Evolutionary conservation across 352 stramenopile genomes (phyloP), one percentile per base, ranked within the genome.

Genomic region (Pythium pectinolyticum): DNA sequence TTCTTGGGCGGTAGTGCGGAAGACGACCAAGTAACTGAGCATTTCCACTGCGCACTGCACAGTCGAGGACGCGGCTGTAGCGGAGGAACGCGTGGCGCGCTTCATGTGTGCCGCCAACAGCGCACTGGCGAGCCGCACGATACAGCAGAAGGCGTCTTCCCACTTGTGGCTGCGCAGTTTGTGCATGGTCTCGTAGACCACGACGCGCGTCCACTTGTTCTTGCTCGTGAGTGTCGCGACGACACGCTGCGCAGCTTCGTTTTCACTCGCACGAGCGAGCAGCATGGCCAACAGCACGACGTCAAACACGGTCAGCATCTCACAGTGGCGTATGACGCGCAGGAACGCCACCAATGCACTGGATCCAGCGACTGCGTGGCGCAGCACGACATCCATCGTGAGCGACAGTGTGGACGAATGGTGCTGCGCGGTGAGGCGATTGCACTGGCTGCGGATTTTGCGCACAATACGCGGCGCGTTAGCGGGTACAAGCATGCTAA

Each of bases 301-400:
- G 47, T 93, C 84, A 40, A 93, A 93, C 11, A 58, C 57, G 1
- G 72, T 79, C 47, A 90, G 46, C 2, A 52, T 14, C 5, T 91
- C 82, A 7, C 67, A 59, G 20, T 78, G 71, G 25, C 80, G 67
- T 24, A 90, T 76, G 1, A 75, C 27, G 10, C 69, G 66, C 17
- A 90, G 56, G 15, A 91, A 70, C 0, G 77, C 73, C 5, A 67
- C 80, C 8, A 93, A 50, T 0, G 69, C 71, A 12, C 70, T 56
- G 0, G 84, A 93, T 15, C 78, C 78, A 3, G 61, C 74, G 27
- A 75, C 85, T 5, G 77, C 86, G 17, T 85, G 80, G 1, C 80
- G 82, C 46, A 91, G 80, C 15, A 93, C 74, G 55, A 79, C 70
- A 31, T 92, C 79, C 43, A 92, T 73, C 4, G 74, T 80, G 25